Evolutionary conservation across 176 grass and related monocot species (phyloP).

Genomic region (Coix lacrymajobi): DNA sequence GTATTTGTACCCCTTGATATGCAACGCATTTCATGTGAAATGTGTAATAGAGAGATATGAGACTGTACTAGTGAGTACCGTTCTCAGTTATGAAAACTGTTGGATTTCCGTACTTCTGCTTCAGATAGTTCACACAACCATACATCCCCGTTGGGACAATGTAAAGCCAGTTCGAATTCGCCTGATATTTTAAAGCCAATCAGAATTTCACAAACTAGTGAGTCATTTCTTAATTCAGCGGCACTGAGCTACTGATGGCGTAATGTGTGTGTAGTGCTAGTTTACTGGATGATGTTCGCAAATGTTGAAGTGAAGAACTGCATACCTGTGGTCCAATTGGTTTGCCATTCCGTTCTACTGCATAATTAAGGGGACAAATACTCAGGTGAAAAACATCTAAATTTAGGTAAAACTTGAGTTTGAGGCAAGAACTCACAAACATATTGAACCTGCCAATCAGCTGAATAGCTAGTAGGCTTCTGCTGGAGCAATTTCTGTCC

Average conservation of each 20-base stretch:
- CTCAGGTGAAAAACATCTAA: not conserved
- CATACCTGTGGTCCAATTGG: conserved; percentile 72
- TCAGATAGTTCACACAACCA: conserved; percentile 75
- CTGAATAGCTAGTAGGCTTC: conserved; percentile 51
- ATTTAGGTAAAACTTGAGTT: not conserved
- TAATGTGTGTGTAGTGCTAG: not conserved
- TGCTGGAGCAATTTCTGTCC: conserved; percentile 34
- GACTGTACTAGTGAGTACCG: conserved; percentile 39
- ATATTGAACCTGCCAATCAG: conserved; percentile 71
- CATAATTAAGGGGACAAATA: conserved; percentile 14
- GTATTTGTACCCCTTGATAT: not conserved
- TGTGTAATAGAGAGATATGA: not conserved
- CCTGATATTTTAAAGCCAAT: conserved; percentile 20
- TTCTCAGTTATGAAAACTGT: conserved; percentile 69
- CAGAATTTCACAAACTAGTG: not conserved
- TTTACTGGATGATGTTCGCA: not conserved
- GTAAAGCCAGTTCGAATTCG: conserved; percentile 84
- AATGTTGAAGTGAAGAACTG: not conserved
- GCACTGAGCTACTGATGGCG: not conserved
- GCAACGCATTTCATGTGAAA: not conserved
- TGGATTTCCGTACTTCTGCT: conserved; percentile 66
- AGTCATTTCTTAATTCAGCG: not conserved
- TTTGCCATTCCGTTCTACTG: conserved; percentile 57
- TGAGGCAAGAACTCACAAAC: conserved; percentile 33
- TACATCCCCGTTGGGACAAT: conserved; percentile 76